Conservation (phyloP, 1,139 yeast species). For the Lizanozyma gosingica region DNA sequence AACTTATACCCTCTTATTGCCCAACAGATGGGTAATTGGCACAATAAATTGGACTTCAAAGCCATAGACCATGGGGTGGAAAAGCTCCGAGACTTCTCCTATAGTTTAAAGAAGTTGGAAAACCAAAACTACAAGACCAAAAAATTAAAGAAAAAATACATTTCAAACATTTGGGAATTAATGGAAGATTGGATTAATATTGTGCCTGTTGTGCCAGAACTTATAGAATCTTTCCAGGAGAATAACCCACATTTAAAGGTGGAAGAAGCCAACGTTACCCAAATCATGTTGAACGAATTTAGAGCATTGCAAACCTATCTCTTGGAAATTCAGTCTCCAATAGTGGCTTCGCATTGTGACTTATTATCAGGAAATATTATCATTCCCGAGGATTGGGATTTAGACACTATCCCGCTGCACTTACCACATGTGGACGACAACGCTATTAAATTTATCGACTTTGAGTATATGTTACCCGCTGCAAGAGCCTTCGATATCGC, state of each 20-base stretch:
- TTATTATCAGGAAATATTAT: constrained; percentile 65
- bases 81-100: constrained; percentile 29
- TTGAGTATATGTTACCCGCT: constrained; percentile 74
- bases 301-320: constrained; percentile 40
- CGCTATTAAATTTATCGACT: constrained; percentile 64
- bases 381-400: constrained; percentile 33
- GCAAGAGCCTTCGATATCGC: constrained; percentile 80
- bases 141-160: constrained; percentile 21
- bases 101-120: constrained; percentile 9
- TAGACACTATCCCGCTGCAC: not conserved
- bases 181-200: constrained; percentile 54
- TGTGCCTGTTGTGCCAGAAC: constrained; percentile 43
- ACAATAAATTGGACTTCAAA: constrained; percentile 34
- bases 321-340: constrained; percentile 37
- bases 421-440: constrained; percentile 25
- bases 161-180: constrained; percentile 50
- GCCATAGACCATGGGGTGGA: constrained; percentile 45
- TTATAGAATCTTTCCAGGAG: constrained; percentile 30
- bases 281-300: constrained; percentile 40
- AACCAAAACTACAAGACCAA: constrained; percentile 8
- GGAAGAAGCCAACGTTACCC: constrained; percentile 23
- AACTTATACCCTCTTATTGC: constrained; percentile 52
- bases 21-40: constrained; percentile 68
- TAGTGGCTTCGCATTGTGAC: constrained; percentile 65
- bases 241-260: constrained; percentile 15